A percentile compares a stretch with the other conserved stretches of the same genome.
phyloP scores from a whole-genome alignment of 2,329 filamentous ascomycete species.

The Fusarium subtropicale region DNA sequence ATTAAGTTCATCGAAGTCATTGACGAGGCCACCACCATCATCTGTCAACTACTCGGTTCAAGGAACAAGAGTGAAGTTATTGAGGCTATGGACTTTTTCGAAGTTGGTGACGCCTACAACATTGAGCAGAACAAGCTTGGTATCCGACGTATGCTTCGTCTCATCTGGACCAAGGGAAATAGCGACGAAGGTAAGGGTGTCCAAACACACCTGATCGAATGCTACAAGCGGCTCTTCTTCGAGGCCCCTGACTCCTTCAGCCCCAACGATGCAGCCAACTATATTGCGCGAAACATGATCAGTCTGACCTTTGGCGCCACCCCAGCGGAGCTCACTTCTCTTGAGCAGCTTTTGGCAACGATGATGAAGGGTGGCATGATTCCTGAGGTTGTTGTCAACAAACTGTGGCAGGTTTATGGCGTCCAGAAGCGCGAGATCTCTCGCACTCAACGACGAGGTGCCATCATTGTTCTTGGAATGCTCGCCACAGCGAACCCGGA shows the following conservation, averaged over 20 bases:
- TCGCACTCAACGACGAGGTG: constrained; percentile 86
- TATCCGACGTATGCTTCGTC: constrained; percentile 92
- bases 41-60: constrained; percentile 90
- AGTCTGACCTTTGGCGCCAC: constrained; percentile 96
- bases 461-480: constrained; percentile 98
- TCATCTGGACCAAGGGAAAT: constrained; percentile 99
- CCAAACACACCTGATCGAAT: constrained; percentile 95
- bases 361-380: constrained; percentile 97
- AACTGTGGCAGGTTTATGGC: constrained; percentile 97
- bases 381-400: constrained; percentile 85
- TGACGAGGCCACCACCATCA: constrained; percentile 81
- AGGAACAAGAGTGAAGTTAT: constrained; percentile 99
- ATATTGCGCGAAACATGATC: constrained; percentile 98
- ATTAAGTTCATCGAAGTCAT: constrained; percentile 93
- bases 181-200: constrained; percentile 99
- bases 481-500: constrained; percentile 91
- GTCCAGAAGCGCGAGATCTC: constrained; percentile 95
- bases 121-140: constrained; percentile 92
- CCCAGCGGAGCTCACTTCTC: constrained; percentile 91
- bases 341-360: constrained; percentile 93
- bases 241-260: constrained; percentile 91
- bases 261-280: constrained; percentile 91
- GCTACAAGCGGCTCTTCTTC: constrained; percentile 95
- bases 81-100: constrained; percentile 98
- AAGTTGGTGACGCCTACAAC: constrained; percentile 94